Base-by-base conservation (phyloP, 805 yeast genomes). In the Metschnikowia arizonensis region DNA sequence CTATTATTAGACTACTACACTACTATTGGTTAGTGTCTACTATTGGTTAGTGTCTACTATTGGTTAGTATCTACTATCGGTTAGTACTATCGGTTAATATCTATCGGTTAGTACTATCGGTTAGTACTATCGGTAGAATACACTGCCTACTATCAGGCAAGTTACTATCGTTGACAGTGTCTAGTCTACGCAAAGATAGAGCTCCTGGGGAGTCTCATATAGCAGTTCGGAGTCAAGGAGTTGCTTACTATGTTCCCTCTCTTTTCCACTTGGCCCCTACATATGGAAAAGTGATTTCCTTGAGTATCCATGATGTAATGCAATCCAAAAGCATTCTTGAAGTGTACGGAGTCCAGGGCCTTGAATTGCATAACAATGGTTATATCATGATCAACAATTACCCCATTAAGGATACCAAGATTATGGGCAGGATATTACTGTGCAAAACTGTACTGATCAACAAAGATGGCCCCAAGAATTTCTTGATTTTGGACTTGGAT, bases 141-240 rank as follows among this genome's bases (percentile, higher is more conserved):
- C n/a, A n/a, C n/a, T n/a, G n/a, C n/a, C n/a, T n/a, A n/a, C n/a
- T 21, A 21, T 21, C 23, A 21, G 23, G 6, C 23, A 21, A 21
- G 23, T 21, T n/a, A n/a, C n/a, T n/a, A n/a, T n/a, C n/a, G n/a
- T 45, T 10, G 48, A 19, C 50, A 47, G 38, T 31, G 38, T 36
- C 52, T 7, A 17, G 19, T 5, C 33, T 45, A 14, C 34, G 34
- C 19, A 46, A 57, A 29, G 72, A 66, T 45, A 58, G 64, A 48
- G 69, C 64, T 18, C 72, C 71, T 0, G 66, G 67, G 5, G 58
- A 65, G 37, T 54, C 56, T 40, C 69, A 67, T 44, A 57, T 69
- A n/a, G 61, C 59, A 2, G 52, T 63, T 46, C 63, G 68, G 48
- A 47, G 44, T 6, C 49, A 46, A 8, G 50, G 53, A n/a, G 42